A percentile compares a stretch with the other conserved stretches of the same genome.
phyloP scores from a whole-genome alignment of 2,329 filamentous ascomycete genomes.

The Amphichorda felina region DNA sequence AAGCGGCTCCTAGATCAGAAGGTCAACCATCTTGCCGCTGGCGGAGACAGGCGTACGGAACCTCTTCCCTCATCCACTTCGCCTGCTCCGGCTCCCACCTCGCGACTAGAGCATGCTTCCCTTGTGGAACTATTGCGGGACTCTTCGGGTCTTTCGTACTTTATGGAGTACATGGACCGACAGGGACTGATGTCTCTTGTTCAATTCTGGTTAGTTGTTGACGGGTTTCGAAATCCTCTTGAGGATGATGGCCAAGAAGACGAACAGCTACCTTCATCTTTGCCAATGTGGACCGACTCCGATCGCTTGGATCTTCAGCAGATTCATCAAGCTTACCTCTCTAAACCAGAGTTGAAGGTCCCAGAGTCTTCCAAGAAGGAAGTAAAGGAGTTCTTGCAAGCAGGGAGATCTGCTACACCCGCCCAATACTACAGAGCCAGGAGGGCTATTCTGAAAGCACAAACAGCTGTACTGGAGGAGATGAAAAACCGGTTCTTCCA shows the following conservation, averaged over 20 bases:
- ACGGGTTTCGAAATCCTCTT: constrained; percentile 87
- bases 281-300: constrained; percentile 66
- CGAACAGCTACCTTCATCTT: constrained; percentile 49
- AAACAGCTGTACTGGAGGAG: constrained; percentile 72
- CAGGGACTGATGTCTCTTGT: constrained; percentile 78
- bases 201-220: constrained; percentile 97
- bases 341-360: constrained; percentile 69
- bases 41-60: constrained; percentile 35
- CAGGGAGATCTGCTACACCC: constrained; percentile 63
- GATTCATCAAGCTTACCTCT: constrained; percentile 83
- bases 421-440: constrained; percentile 76
- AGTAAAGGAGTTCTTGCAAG: constrained; percentile 67
- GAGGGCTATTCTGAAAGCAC: constrained; percentile 67
- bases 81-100: constrained; percentile 12
- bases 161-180: constrained; percentile 99
- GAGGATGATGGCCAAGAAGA: constrained; percentile 61
- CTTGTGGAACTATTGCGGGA: constrained; percentile 82
- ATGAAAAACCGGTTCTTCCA: constrained; percentile 75
- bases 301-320: constrained; percentile 82
- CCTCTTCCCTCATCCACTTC: constrained; percentile 9
- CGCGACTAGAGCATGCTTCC: constrained; percentile 57
- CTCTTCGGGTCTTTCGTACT: constrained; percentile 85
- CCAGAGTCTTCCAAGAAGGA: constrained; percentile 54
- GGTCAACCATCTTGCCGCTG: constrained; percentile 67
- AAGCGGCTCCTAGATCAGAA: constrained; percentile 84